Percentiles rank a stretch among this genome's conserved stretches.
Evolutionary conservation across 2,329 filamentous ascomycete species (phyloP).

Genomic region (Microdochium nivale): DNA sequence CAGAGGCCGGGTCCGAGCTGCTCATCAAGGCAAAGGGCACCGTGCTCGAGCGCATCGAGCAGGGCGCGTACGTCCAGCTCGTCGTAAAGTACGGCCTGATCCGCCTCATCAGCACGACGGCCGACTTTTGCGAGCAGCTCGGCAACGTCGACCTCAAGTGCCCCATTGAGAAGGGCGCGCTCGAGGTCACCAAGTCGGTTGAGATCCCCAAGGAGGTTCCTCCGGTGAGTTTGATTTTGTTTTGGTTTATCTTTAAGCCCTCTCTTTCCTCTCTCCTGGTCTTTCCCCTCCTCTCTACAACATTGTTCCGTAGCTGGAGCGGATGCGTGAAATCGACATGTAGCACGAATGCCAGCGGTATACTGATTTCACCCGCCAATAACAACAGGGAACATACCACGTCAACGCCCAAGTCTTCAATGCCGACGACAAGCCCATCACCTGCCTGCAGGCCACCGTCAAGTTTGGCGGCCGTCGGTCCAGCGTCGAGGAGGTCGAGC

Average conservation of each 20-base stretch:
- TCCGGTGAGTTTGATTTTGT: constrained; percentile 55
- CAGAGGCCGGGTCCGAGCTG: constrained; percentile 69
- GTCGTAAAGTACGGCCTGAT: constrained; percentile 94
- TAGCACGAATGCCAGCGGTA: no score
- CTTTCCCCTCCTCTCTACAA: constrained; percentile 11
- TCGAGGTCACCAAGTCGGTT: constrained; percentile 70
- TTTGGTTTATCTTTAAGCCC: background rate
- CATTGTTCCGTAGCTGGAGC: no score
- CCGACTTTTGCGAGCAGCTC: constrained; percentile 84
- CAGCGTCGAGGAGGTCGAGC: constrained; percentile 26
- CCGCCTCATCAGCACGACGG: constrained; percentile 70
- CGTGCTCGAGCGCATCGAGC: constrained; percentile 62
- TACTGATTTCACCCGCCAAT: no score
- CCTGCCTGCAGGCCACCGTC: constrained; percentile 74
- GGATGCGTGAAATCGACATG: no score
- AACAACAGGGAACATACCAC: constrained; percentile 70
- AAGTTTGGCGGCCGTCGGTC: constrained; percentile 38
- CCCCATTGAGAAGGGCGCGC: constrained; percentile 72
- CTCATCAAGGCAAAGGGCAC: constrained; percentile 70
- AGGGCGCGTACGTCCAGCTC: constrained; percentile 74
- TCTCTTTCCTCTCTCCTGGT: background rate
- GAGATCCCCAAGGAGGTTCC: constrained; percentile 82
- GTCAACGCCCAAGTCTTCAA: constrained; percentile 82
- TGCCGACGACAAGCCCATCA: constrained; percentile 64
- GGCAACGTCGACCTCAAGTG: constrained; percentile 82